Base-by-base conservation (phyloP, 208 protist genomes). In the Trypanosoma congolense region DNA sequence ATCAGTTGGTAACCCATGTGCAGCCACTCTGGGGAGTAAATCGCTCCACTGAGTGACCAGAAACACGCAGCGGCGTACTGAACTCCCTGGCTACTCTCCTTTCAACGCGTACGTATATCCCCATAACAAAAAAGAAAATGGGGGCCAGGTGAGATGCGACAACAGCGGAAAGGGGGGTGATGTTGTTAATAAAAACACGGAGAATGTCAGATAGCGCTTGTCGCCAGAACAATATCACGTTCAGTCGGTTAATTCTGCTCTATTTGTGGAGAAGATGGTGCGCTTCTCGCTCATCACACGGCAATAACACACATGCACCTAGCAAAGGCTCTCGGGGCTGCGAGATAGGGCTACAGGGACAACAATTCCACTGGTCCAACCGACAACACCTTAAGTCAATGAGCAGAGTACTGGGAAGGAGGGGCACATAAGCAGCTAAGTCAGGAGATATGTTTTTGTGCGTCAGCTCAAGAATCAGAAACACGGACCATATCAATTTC, bases 401-500 rank as follows among this genome's bases (percentile, higher is more conserved):
- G 4, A 3, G 6, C 22, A 50, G 30, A 4, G 6, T 18, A 50
- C 25, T 5, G 30, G 30, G 25, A 29, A 50, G n/a, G 14, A 45
- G 8, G 22, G 6, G 4, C 4, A 45, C n/a, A 18, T 25, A 25
- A 16, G 22, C 6, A 30, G 16, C n/a, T n/a, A 44, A 46, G 41
- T 83, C 76, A 83, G 76, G 69, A 57, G 76, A 83, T 78, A 83
- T 83, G 76, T 65, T 72, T 54, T 54, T 74, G 69, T 84, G 64
- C 77, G 70, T 84, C 77, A 66, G 77, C 71, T 52, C 60, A 56
- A 43, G 9, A 54, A 56, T 84, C 77, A 73, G 77, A 84, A 84
- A 84, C 77, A 84, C 77, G 77, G 77, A 84, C 77, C 77, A 84
- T 84, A 80, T 84, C 77, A 80, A 61, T 49, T 74, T 84, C 77